Evolutionary conservation across 768 basidiomycete species (phyloP), one percentile per base, ranked within the genome.

Genomic region (Baorangia bicolor): DNA sequence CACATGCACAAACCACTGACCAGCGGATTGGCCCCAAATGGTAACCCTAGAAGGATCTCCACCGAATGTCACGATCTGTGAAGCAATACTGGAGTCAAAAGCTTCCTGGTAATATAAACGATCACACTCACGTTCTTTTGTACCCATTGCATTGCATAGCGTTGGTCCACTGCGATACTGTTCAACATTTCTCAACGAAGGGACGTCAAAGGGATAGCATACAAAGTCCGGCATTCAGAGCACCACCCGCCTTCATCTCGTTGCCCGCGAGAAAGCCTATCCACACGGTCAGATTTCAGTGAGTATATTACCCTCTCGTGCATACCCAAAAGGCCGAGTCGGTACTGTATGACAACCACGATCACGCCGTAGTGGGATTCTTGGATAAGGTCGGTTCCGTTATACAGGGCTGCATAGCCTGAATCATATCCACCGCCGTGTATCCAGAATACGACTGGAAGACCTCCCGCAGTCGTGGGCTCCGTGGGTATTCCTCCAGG

Each of bases 321-420:
- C 31, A 18, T 34, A 49, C 27, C 37, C 37, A 49, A 30, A 5
- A 49, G 37, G 37, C 38, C 38, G 3, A 37, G 35, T 18, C 35
- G 38, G 28, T 31, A 23, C 20, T 49, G 47, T 11, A 12, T 27
- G 11, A 30, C 49, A 9, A 73, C 67, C 1, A 57, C 51, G 27
- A 70, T 58, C 14, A 68, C 59, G 2, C 59, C 61, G 14, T 60
- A 56, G 13, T 64, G 34, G 18, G 65, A 61, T 23, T 67, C 64
- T 5, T 49, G 48, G 5, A 73, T 46, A 14, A 70, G 48, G 10
- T 18, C 14, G 16, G 25, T 42, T 11, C 41, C 25, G 10, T 42
- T 25, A 42, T 18, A 9, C 5, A 27, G 41, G 41, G 43, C 68
- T 64, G 25, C 57, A 47, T 8, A 40, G 64, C 71, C 38, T 70